Conservation (phyloP, 2,329 filamentous ascomycete species). For the Plectosphaerella sp. region DNA sequence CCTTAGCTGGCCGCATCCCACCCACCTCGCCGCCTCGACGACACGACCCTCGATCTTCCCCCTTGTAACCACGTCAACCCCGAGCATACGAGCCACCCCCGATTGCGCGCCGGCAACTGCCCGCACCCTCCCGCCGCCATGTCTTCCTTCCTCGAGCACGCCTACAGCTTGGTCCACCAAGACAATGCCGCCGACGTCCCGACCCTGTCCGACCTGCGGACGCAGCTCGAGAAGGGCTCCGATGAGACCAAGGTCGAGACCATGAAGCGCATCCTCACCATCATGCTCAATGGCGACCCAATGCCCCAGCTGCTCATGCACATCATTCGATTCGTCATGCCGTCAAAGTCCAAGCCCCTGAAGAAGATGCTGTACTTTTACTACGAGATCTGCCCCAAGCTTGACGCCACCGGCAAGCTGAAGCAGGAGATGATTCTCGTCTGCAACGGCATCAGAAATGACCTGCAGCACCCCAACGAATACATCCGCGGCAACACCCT, state of each 20-base stretch:
- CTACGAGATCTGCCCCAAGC: slow-evolving; percentile 97
- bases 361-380: slow-evolving; percentile 99
- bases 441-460: slow-evolving; percentile 97
- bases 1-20: slow-evolving; percentile 15
- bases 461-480: slow-evolving; percentile 95
- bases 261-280: slow-evolving; percentile 91
- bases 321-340: slow-evolving; percentile 99
- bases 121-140: slow-evolving; percentile 51
- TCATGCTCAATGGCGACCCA: slow-evolving; percentile 97
- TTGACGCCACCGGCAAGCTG: slow-evolving; percentile 85
- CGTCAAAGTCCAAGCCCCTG: slow-evolving; percentile 89
- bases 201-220: slow-evolving; percentile 83
- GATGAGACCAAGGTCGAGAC: slow-evolving; percentile 92
- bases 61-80: slow-evolving; percentile 13
- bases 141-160: slow-evolving; percentile 90
- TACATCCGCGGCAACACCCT: slow-evolving; percentile 98
- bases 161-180: slow-evolving; percentile 96
- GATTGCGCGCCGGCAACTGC: slow-evolving; percentile 14
- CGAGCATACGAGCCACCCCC: slow-evolving; percentile 9
- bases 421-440: slow-evolving; percentile 99
- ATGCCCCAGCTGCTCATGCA: slow-evolving; percentile 97
- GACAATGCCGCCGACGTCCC: slow-evolving; percentile 96
- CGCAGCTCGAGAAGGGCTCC: slow-evolving; percentile 87
- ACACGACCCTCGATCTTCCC: slow-evolving; percentile 12
- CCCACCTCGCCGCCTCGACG: slow-evolving; percentile 8